Conservation (phyloP, 805 yeast genomes). For the Cyberlindnera americana region DNA sequence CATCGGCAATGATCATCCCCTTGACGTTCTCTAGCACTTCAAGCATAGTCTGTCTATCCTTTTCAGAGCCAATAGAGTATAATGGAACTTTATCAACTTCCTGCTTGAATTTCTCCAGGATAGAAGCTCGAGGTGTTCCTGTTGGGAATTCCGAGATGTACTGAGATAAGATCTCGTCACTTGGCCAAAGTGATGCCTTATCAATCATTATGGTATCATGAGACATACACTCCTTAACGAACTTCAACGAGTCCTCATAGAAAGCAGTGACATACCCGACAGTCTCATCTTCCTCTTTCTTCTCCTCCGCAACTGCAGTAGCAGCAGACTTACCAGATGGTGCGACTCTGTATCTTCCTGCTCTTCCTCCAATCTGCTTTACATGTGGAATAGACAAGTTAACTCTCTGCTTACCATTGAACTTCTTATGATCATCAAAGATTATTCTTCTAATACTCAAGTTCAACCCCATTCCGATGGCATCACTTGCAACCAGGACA, state of each 20-base stretch:
- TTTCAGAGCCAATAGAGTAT: conserved; percentile 38
- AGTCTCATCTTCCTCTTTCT: conserved; percentile 22
- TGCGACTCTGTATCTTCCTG: conserved; percentile 69
- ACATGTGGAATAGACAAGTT: conserved; percentile 59
- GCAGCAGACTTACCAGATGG: conserved; percentile 18
- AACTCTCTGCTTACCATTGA: conserved; percentile 53
- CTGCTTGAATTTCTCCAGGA: conserved; percentile 44
- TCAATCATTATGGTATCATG: conserved; percentile 48
- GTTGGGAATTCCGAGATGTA: conserved; percentile 60
- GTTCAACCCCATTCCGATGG: conserved; percentile 96
- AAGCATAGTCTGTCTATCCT: conserved; percentile 34
- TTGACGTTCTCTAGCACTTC: conserved; percentile 39
- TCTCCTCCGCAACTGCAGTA: background rate
- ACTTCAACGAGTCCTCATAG: conserved; percentile 38
- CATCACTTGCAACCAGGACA: conserved; percentile 91
- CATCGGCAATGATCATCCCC: conserved; percentile 51
- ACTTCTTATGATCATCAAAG: conserved; percentile 66
- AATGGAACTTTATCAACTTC: conserved; percentile 31
- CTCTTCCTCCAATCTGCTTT: conserved; percentile 95
- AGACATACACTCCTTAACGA: conserved; percentile 45
- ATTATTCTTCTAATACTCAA: conserved; percentile 77
- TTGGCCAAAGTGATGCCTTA: conserved; percentile 78
- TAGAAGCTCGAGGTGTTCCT: conserved; percentile 40
- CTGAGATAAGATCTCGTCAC: conserved; percentile 62
- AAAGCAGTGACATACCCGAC: conserved; percentile 57